phyloP scores from a whole-genome alignment of 2,329 filamentous ascomycete species.

The Fusarium mexicanum region DNA sequence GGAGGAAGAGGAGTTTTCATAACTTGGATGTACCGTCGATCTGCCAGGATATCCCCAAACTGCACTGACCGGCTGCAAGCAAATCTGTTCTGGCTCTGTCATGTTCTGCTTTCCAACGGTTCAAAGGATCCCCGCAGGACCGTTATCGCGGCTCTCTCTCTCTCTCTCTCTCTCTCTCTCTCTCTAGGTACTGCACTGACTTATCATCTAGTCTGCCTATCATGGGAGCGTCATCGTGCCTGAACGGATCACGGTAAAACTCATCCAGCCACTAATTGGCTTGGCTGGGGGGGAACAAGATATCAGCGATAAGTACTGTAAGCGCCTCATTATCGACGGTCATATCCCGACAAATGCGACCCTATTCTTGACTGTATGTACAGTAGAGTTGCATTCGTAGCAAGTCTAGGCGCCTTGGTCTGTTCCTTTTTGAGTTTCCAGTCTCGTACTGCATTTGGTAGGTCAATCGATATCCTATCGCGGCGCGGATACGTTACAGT shows the following conservation, averaged over 20 bases:
- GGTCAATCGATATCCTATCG: constrained; percentile 7
- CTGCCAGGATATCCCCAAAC: constrained; percentile 18
- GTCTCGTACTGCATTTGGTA: constrained; percentile 9
- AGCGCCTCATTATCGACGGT: constrained; percentile 12
- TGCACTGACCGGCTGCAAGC: constrained; percentile 43
- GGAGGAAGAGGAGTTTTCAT: not conserved
- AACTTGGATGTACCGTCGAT: constrained; percentile 37
- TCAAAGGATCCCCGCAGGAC: constrained; percentile 11
- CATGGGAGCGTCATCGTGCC: constrained; percentile 37
- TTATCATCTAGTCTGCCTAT: constrained; percentile 16
- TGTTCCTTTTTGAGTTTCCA: constrained; percentile 6
- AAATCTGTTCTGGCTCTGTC: constrained; percentile 15
- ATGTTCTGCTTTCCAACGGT: not conserved
- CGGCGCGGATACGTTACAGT: constrained; percentile 1
- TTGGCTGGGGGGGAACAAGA: constrained; percentile 10
- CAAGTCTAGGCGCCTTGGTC: constrained; percentile 9
- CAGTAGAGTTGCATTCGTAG: constrained; percentile 22
- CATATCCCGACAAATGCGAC: constrained; percentile 22
- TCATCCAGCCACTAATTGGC: constrained; percentile 8
- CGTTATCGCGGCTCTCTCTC: constrained; percentile 32
- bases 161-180: not conserved
- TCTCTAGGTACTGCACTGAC: not conserved
- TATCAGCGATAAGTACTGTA: constrained; percentile 24
- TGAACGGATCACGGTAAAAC: constrained; percentile 12
- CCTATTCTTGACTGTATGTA: constrained; percentile 5